Evolutionary conservation across 371 early-diverging fungal species (phyloP), one percentile per base, ranked within the genome.

Genomic region (Actinomortierella wolfii): DNA sequence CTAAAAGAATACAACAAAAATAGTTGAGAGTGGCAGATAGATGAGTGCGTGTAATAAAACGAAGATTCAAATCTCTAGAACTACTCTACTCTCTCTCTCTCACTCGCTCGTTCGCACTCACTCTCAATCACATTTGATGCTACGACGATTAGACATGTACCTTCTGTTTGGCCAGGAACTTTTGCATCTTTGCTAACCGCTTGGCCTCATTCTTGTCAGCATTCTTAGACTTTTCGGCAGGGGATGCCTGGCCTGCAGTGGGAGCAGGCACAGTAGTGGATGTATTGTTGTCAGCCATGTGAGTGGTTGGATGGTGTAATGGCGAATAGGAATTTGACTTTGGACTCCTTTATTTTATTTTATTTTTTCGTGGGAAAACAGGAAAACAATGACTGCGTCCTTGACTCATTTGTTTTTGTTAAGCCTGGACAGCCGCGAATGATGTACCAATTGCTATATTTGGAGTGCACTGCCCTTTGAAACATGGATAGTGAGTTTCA

Each of bases 141-240:
- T n/a, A n/a, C n/a, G n/a, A n/a, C n/a, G n/a, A n/a, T n/a, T n/a
- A 54, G 18, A 79, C 79, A 78, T 77, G 70, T 49, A 85, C 86
- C 67, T 91, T 89, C 76, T 96, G 88, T 82, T 97, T 97, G 29
- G 94, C 94, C 68, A 85, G 78, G 77, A 96, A 94, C 81, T 99
- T 99, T 54, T 90, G 97, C 61, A 95, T 78, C 78, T 98, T 98
- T 44, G 92, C 96, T 52, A 78, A 78, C 69, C 92, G 90, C 79
- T 97, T 95, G 69, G 93, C 94, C 68, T 96, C 94, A 64, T 97
- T 96, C 80, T 91, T 89, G 43, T 85, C 89, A 39, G 89, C 89
- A 61, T 90, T 92, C 65, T 89, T 90, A 26, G 86, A 80, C 76
- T 87, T 87, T 54, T 81, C 80, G 25, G 78, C 79, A 57, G 78